These are phyloP conservation scores for Auricularia sp. DNA, from an alignment of 768 basidiomycete genomes.

Conservation along the genomic window DNA sequence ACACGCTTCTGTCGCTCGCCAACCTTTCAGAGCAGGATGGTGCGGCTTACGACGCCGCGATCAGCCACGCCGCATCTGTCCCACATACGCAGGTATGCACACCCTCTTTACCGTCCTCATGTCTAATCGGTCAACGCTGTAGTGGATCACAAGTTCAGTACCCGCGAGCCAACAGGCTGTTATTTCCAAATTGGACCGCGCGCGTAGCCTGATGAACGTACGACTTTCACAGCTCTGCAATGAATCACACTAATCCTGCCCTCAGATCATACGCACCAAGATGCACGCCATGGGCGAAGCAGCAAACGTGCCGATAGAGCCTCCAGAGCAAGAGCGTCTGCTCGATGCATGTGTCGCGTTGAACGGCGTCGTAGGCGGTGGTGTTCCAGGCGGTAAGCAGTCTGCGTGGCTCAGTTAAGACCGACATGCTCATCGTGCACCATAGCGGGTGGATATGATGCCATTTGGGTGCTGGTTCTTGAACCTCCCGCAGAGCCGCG, in stretches of 20 bases:
- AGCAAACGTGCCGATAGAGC: conserved; percentile 83
- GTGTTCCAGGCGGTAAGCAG: conserved; percentile 85
- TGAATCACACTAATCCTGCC: background rate
- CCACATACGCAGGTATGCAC: conserved; percentile 5
- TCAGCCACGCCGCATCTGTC: background rate
- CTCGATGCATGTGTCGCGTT: conserved; percentile 67
- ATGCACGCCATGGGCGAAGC: conserved; percentile 80
- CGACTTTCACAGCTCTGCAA: background rate
- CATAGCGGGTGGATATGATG: conserved; percentile 93
- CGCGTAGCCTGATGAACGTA: background rate
- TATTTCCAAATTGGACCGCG: background rate
- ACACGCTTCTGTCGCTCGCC: conserved; percentile 8
- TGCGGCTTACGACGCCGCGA: conserved; percentile 7
- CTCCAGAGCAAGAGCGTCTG: conserved; percentile 72
- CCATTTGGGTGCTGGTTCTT: conserved; percentile 85
- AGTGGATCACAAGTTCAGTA: background rate
- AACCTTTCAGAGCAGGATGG: background rate
- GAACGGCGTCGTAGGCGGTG: conserved; percentile 85
- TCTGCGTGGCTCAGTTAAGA: background rate
- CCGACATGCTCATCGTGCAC: background rate
- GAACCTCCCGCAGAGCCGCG: conserved; percentile 31
- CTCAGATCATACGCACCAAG: conserved; percentile 59
- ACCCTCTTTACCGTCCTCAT: background rate
- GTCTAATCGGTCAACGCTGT: background rate
- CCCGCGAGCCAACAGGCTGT: background rate